Percentiles rank a stretch among this genome's conserved stretches.
These are phyloP conservation scores for Lasiosphaeriaceae sp. DNA, from an alignment of 495 filamentous ascomycete species.

Conservation along the genomic window DNA sequence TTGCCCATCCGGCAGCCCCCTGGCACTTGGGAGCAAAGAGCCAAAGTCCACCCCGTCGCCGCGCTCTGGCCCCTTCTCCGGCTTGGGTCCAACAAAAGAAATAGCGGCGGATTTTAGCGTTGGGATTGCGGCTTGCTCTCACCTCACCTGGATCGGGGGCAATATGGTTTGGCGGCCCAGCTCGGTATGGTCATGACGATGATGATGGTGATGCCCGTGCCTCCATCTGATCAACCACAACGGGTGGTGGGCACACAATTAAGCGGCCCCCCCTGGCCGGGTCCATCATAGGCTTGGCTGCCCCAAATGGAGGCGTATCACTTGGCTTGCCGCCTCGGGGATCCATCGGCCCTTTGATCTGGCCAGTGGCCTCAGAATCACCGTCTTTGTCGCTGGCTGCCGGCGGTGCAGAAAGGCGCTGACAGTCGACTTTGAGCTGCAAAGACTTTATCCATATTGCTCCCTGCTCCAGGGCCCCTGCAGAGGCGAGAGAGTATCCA, in stretches of 20 bases:
- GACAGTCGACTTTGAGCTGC: too few relatives aligned
- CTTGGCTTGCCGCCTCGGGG: not conserved
- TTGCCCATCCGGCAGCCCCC: not conserved
- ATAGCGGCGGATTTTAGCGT: not conserved
- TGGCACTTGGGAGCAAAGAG: too few relatives aligned
- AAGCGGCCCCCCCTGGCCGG: too few relatives aligned
- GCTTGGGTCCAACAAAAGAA: too few relatives aligned
- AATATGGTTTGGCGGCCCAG: not conserved
- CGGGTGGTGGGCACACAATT: too few relatives aligned
- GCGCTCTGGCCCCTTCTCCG: too few relatives aligned
- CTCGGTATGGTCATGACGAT: not conserved
- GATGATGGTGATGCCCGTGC: not conserved
- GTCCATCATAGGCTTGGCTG: too few relatives aligned
- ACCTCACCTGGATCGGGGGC: not conserved
- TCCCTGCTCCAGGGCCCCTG: too few relatives aligned
- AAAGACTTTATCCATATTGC: too few relatives aligned
- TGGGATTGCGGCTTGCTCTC: not conserved
- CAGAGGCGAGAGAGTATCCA: too few relatives aligned
- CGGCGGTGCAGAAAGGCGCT: too few relatives aligned
- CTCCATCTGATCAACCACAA: not conserved
- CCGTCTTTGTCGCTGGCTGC: not conserved
- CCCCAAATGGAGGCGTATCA: not conserved
- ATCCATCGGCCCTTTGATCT: not conserved
- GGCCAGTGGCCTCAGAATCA: not conserved
- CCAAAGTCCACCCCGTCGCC: too few relatives aligned